These are phyloP conservation scores for Jaltomata sinuosa DNA, from an alignment of 257 asterid genomes.

Conservation along the genomic window DNA sequence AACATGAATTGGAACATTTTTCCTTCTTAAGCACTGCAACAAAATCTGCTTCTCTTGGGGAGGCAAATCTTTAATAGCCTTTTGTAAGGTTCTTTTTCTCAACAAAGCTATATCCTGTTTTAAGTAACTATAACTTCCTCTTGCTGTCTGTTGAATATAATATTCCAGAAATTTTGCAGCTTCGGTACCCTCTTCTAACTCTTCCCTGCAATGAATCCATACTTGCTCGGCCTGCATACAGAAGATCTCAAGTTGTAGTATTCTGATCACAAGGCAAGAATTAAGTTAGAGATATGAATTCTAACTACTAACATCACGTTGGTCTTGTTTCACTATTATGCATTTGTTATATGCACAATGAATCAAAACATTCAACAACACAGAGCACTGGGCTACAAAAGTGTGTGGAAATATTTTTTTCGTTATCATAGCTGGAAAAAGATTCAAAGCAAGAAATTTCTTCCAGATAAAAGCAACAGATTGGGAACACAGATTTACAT, in stretches of 20 bases:
- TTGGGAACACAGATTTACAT: neutral
- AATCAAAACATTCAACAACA: neutral
- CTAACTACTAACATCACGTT: neutral
- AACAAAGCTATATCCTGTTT: slow-evolving; percentile 19
- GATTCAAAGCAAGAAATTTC: neutral
- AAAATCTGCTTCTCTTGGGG: slow-evolving; percentile 21
- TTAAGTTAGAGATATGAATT: neutral
- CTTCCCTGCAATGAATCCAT: slow-evolving; percentile 35
- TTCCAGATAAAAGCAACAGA: neutral
- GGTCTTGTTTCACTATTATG: neutral
- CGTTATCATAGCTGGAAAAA: too few species aligned
- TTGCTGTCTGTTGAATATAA: slow-evolving; percentile 6
- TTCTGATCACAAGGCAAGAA: neutral
- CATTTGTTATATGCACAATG: neutral
- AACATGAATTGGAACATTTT: slow-evolving; percentile 6
- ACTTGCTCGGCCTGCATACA: slow-evolving; percentile 35
- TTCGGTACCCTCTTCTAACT: slow-evolving; percentile 23
- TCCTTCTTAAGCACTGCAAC: slow-evolving; percentile 31
- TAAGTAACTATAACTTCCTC: neutral
- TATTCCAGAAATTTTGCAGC: slow-evolving; percentile 16
- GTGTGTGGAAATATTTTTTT: too few species aligned
- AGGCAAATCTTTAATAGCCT: slow-evolving; percentile 28
- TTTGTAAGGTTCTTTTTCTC: slow-evolving; percentile 19
- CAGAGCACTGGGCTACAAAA: too few species aligned
- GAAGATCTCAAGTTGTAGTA: neutral